Base-by-base conservation (phyloP, 352 stramenopile species). In the Globisporangium spiculum region DNA sequence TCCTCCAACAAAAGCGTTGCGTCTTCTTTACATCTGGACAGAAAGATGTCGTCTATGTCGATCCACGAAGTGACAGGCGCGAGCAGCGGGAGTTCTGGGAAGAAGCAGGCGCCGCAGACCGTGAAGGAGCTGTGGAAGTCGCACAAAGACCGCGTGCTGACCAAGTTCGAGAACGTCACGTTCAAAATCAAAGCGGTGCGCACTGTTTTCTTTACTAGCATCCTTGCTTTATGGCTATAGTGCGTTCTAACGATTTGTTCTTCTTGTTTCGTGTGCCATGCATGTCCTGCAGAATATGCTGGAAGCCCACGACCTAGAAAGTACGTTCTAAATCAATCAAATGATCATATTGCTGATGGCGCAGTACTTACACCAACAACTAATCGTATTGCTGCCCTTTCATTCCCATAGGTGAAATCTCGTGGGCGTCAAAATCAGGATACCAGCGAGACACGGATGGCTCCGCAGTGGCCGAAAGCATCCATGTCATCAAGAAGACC, bases 151-250 rank as follows among this genome's bases (percentile, higher is more conserved):
- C 71, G 79, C 9, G 64, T 93, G 7, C 55, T 95, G 63, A 76
- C 81, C 30, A 87, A 89, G 57, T 90, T 84, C 32, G 76, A 77
- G 22, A 76, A 84, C 27, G 70, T 90, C 53, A 91, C 76, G 41
- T 93, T 92, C 69, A 83, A 83, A 58, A 92, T 93, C 68, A 89
- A 93, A 73, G 81, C 83, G 71, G 80, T 88, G 50, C 56, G 78
- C 72, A 3, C 20, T 12, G 1, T 2, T 32, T 24, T 9, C 27
- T 6, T 24, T 27, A 30, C 12, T 63, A 22, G 1, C 6, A 53
- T 22, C 30, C 10, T 54, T 65, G 18, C 36, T 22, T 32, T 4
- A 32, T 32, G 30, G 2, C 30, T 32, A 32, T 32, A 32, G 30
- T 4, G 30, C 8, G 30, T 32, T 32, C 30, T 32, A 32, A 32